These are phyloP conservation scores for Penstemon davidsonii DNA, from an alignment of 257 asterid species.

Conservation along the genomic window DNA sequence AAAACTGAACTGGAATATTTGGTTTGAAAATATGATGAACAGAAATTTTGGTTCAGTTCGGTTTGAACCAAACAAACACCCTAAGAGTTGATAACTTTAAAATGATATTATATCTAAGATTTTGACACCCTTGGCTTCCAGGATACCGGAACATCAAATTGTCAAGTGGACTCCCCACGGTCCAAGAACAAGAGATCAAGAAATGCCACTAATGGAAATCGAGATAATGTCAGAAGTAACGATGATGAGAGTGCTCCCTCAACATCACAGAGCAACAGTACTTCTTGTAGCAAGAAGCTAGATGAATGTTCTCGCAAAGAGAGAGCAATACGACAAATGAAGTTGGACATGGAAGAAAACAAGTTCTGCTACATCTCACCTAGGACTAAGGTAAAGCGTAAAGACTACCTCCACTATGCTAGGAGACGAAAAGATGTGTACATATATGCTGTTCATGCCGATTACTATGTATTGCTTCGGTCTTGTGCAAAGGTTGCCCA, in stretches of 20 bases:
- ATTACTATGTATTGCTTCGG: constrained; percentile 71
- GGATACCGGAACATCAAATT: constrained; percentile 34
- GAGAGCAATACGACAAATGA: constrained; percentile 49
- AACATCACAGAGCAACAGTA: constrained; percentile 19
- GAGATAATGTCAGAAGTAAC: constrained; percentile 10
- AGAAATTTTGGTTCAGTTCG: no score
- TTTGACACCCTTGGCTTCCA: constrained; percentile 29
- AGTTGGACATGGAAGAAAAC: constrained; percentile 68
- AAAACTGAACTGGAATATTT: no score
- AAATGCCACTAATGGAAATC: constrained; percentile 12
- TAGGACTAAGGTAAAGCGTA: constrained; percentile 37
- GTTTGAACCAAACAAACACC: no score
- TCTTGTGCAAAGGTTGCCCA: constrained; percentile 72
- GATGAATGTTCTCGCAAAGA: constrained; percentile 26
- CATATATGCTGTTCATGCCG: constrained; percentile 74
- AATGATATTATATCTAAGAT: neutral
- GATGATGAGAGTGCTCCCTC: constrained; percentile 2
- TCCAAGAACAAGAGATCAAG: constrained; percentile 24
- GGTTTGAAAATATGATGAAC: no score
- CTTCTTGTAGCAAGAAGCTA: constrained; percentile 10
- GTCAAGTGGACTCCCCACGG: neutral
- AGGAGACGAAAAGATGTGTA: constrained; percentile 54
- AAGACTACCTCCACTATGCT: constrained; percentile 44
- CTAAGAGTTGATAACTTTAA: neutral
- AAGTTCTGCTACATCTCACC: constrained; percentile 67